Base-by-base conservation (phyloP, 495 filamentous ascomycete genomes). In the Xylaria intraflava region DNA sequence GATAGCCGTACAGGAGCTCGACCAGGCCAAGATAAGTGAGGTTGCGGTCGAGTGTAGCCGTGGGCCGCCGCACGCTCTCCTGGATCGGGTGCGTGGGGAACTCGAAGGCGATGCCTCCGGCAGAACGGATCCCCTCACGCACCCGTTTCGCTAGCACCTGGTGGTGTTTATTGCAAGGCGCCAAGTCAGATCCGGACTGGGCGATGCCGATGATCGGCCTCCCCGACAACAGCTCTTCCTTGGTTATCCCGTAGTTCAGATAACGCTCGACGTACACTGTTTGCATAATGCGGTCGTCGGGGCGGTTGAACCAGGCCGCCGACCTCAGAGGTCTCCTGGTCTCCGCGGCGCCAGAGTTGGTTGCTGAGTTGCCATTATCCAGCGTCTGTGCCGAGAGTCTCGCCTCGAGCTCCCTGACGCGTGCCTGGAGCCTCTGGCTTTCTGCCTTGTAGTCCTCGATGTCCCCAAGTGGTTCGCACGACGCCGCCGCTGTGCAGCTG, bases 121-220 rank as follows among this genome's bases (percentile, higher is more conserved):
- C 78, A 8, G 68, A 68, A 8, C 76, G 65, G 55, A 81, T 81
- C 6, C 78, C 78, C 57, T 79, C 76, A 7, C 78, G 67, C 2
- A 81, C 77, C 17, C 78, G 68, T 59, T 79, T 78, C 1, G 72
- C 73, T 22, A 81, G 64, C 41, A 77, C 75, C 40, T 77, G 61
- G 56, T 81, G 78, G 54, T 80, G 67, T 11, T 72, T 72, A 62
- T 81, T 81, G 53, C 78, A 81, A 2, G 78, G 76, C 2, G 76
- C 67, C 29, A 81, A 63, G 54, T 81, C 78, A 2, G 78, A 80
- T 1, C 78, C 78, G 2, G 77, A 75, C 61, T 81, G 76, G 0
- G 77, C 78, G 49, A 80, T 81, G 35, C 78, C 78, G 56, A 81
- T 78, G 58, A 81, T 74, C n/a, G 78, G 78, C 55, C 78, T 79